Conservation (phyloP, 352 stramenopile genomes). For the Blastocystis sp. region DNA sequence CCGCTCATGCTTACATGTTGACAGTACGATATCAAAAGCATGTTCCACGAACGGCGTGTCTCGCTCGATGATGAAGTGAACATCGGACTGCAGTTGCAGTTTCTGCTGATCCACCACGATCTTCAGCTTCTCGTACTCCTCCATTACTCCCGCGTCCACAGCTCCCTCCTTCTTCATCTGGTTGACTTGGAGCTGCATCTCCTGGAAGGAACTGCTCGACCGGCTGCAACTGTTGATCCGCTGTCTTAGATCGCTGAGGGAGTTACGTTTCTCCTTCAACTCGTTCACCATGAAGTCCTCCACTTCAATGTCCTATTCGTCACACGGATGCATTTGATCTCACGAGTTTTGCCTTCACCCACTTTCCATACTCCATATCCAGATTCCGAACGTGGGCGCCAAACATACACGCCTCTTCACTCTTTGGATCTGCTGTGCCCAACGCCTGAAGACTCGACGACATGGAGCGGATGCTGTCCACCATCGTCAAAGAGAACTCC, state of each 20-base stretch:
- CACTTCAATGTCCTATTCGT: constrained; percentile 54
- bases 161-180: background rate
- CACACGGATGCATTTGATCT: background rate
- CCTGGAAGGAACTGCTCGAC: constrained; percentile 34
- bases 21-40: constrained; percentile 16
- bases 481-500: constrained; percentile 17
- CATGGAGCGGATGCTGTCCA: constrained; percentile 1
- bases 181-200: constrained; percentile 14
- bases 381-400: constrained; percentile 25
- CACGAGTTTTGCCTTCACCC: constrained; percentile 59
- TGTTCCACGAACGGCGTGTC: constrained; percentile 47
- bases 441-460: background rate
- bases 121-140: constrained; percentile 53
- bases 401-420: background rate
- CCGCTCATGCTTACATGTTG: background rate
- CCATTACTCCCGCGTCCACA: background rate
- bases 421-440: background rate
- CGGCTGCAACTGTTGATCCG: constrained; percentile 21
- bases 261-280: constrained; percentile 11
- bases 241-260: background rate
- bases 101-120: constrained; percentile 59
- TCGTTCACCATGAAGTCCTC: constrained; percentile 1
- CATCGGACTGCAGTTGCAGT: constrained; percentile 58
- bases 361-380: constrained; percentile 38
- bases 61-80: constrained; percentile 63